Conservation (phyloP, 352 stramenopile species). For the Peronospora farinosa region DNA sequence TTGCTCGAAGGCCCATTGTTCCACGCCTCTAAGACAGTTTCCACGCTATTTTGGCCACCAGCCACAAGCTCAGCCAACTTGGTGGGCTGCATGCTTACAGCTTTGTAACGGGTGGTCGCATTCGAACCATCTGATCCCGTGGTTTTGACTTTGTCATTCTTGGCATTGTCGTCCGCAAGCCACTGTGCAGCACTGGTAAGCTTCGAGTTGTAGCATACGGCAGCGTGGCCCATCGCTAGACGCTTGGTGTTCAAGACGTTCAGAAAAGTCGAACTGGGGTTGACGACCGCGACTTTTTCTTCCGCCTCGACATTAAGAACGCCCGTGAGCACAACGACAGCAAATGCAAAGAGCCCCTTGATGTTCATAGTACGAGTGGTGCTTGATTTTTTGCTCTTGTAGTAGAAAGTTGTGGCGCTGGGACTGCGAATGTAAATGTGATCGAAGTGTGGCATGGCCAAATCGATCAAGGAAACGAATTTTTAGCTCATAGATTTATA, state of each 20-base stretch:
- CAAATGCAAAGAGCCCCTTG: slow-evolving; percentile 26
- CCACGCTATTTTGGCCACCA: slow-evolving; percentile 26
- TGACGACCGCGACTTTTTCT: slow-evolving; percentile 12
- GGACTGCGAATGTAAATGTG: slow-evolving; percentile 16
- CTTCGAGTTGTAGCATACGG: slow-evolving; percentile 39
- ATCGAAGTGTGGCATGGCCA: slow-evolving; percentile 1
- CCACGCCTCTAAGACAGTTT: slow-evolving; percentile 33
- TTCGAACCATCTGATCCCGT: slow-evolving; percentile 30
- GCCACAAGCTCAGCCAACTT: slow-evolving; percentile 36
- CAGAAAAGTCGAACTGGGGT: slow-evolving; percentile 35
- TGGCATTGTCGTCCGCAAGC: slow-evolving; percentile 24
- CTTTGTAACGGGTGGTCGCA: slow-evolving; percentile 23
- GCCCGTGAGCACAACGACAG: slow-evolving; percentile 14
- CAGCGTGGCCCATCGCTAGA: slow-evolving; percentile 23
- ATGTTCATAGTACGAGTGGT: slow-evolving; percentile 21
- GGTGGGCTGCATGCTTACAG: slow-evolving; percentile 13
- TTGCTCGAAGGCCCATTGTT: slow-evolving; percentile 25
- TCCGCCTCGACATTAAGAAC: slow-evolving; percentile 16
- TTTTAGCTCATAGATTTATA: neutral
- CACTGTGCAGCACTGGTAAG: slow-evolving; percentile 19
- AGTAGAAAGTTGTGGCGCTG: slow-evolving; percentile 1
- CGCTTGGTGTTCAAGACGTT: slow-evolving; percentile 34
- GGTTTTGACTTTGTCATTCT: slow-evolving; percentile 24
- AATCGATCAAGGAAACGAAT: neutral
- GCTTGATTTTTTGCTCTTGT: slow-evolving; percentile 5